phyloP scores from a whole-genome alignment of 2,329 filamentous ascomycete genomes.

The Neoscytalidium dimidiatum region DNA sequence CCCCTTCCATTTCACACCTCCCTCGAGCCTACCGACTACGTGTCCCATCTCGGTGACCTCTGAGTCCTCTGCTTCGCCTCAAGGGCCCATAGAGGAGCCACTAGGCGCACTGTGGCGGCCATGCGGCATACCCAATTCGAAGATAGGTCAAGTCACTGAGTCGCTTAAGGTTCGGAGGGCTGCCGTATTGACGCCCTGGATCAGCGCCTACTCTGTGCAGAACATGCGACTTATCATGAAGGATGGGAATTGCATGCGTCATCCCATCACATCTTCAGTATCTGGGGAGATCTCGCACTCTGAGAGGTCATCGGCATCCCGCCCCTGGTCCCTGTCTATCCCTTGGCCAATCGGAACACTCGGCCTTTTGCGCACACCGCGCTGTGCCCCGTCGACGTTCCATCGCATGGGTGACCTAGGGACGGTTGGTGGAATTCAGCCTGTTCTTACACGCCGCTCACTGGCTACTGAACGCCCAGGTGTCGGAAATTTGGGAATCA shows the following conservation, averaged over 20 bases:
- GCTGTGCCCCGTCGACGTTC: background rate
- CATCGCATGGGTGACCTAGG: background rate
- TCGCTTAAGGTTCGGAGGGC: background rate
- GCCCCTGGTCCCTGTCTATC: background rate
- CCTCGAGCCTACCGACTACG: background rate
- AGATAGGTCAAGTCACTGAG: background rate
- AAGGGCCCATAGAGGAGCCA: background rate
- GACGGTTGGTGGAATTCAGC: background rate
- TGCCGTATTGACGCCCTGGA: background rate
- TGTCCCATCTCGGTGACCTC: background rate
- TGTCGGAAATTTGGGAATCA: background rate
- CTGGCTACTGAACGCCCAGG: background rate
- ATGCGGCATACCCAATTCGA: background rate
- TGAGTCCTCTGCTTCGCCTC: background rate
- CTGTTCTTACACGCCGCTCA: background rate
- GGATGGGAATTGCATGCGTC: background rate
- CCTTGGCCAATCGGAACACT: background rate
- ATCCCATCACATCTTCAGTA: background rate
- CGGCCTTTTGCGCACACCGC: background rate
- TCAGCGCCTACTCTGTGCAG: background rate
- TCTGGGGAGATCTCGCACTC: background rate
- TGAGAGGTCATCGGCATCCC: background rate
- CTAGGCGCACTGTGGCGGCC: background rate
- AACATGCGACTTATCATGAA: background rate
- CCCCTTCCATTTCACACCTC: background rate